A percentile compares a stretch with the other conserved stretches of the same genome.
phyloP scores from a whole-genome alignment of 768 basidiomycete species.

The Royoungia palumana region DNA sequence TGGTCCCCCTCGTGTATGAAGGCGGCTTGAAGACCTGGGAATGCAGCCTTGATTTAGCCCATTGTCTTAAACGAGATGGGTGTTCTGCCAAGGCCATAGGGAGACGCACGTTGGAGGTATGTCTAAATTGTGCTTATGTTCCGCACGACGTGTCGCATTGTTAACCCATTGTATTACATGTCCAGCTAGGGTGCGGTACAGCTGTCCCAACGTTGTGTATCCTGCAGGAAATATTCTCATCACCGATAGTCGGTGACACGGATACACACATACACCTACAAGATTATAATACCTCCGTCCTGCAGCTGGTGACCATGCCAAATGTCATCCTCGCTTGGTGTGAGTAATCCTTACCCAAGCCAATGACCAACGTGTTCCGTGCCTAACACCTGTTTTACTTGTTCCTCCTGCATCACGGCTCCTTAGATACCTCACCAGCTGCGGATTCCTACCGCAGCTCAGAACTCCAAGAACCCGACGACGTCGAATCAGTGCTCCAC shows the following conservation, averaged over 20 bases:
- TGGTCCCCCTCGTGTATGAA: conserved; percentile 91
- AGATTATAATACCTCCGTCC: conserved; percentile 85
- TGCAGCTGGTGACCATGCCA: conserved; percentile 75
- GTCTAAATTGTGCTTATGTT: background rate
- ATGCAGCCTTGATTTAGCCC: conserved; percentile 83
- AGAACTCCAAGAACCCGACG: conserved; percentile 20
- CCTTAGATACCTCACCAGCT: conserved; percentile 58
- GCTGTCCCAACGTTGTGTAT: conserved; percentile 79
- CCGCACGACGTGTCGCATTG: too few species aligned
- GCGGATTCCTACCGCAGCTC: conserved; percentile 44
- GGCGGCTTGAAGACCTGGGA: conserved; percentile 99
- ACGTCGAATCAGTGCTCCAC: conserved; percentile 51
- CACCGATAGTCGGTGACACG: conserved; percentile 7
- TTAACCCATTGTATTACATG: background rate
- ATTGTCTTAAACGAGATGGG: conserved; percentile 47
- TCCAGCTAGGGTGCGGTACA: conserved; percentile 90
- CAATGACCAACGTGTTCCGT: background rate
- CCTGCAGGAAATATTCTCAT: conserved; percentile 56
- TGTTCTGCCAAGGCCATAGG: conserved; percentile 36
- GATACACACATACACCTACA: conserved; percentile 72
- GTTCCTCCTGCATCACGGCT: background rate
- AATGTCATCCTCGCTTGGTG: conserved; percentile 83
- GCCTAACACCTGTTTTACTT: background rate
- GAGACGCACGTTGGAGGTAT: conserved; percentile 69
- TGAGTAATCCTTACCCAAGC: conserved; percentile 37